Percentiles rank a stretch among this genome's conserved stretches.
These are phyloP conservation scores for Yarrowia osloensis DNA, from an alignment of 805 yeast species.

Conservation along the genomic window DNA sequence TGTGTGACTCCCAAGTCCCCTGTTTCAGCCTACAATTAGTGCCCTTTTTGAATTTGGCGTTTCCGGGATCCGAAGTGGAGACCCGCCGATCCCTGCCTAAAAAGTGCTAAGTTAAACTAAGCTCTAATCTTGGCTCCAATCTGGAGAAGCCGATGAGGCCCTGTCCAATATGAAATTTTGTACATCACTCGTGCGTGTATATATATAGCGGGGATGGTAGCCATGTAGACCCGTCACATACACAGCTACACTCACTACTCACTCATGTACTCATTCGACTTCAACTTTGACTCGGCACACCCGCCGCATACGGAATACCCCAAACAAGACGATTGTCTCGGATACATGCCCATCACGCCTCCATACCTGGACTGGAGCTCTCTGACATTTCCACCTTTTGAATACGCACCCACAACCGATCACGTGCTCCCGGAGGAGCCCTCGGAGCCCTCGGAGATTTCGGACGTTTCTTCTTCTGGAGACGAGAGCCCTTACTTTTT, in stretches of 20 bases:
- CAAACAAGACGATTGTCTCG: conserved; percentile 8
- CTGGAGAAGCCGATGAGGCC: conserved; percentile 26
- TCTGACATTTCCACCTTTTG: not conserved
- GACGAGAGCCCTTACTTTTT: not conserved
- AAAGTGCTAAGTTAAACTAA: not conserved
- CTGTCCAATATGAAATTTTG: not conserved
- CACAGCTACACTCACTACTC: not conserved
- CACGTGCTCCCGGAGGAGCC: not conserved
- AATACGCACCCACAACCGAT: not conserved
- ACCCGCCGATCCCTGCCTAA: conserved; percentile 16
- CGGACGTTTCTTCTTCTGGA: not conserved
- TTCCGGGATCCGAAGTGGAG: conserved; percentile 25
- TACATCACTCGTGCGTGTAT: not conserved
- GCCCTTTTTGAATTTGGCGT: not conserved
- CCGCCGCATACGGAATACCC: conserved; percentile 5
- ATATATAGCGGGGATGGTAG: not conserved
- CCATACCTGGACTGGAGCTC: conserved; percentile 16
- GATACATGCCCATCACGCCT: not conserved
- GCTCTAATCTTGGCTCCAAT: not conserved
- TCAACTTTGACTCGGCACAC: not conserved
- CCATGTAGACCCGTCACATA: not conserved
- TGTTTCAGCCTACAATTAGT: no score
- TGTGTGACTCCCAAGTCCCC: no score
- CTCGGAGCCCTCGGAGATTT: not conserved
- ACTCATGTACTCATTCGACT: not conserved